Conservation (phyloP, 1,284 basidiomycete genomes). For the Pascua sp. region DNA sequence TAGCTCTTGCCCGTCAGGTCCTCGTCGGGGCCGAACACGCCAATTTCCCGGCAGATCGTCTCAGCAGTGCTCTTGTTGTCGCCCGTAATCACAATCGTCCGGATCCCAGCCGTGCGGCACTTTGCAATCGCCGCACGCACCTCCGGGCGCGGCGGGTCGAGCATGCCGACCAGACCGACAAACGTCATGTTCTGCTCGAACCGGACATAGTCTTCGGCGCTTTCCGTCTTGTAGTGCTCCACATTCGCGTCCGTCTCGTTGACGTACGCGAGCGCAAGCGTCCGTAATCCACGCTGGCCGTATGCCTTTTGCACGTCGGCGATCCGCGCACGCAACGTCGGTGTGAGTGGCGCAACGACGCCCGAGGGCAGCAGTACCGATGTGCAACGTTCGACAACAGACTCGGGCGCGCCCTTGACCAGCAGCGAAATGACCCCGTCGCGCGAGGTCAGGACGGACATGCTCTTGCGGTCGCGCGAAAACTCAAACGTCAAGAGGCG, state of each 20-base stretch:
- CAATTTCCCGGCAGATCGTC: slow-evolving; percentile 93
- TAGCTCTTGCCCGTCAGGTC: slow-evolving; percentile 87
- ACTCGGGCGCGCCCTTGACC: slow-evolving; percentile 95
- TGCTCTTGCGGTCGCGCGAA: slow-evolving; percentile 96
- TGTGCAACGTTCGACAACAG: slow-evolving; percentile 79
- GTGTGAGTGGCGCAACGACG: slow-evolving; percentile 57
- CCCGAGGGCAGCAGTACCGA: slow-evolving; percentile 67
- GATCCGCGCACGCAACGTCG: slow-evolving; percentile 61
- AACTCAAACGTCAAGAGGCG: slow-evolving; percentile 94
- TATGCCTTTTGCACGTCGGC: slow-evolving; percentile 65
- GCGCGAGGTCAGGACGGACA: slow-evolving; percentile 80
- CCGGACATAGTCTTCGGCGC: slow-evolving; percentile 72
- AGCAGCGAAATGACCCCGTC: slow-evolving; percentile 64
- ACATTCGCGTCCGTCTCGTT: slow-evolving; percentile 73
- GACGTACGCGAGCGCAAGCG: slow-evolving; percentile 84
- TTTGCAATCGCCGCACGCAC: slow-evolving; percentile 81
- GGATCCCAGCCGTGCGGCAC: slow-evolving; percentile 88
- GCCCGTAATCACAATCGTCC: slow-evolving; percentile 95
- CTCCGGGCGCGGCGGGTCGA: slow-evolving; percentile 95
- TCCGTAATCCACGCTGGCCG: slow-evolving; percentile 77
- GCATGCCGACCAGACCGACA: slow-evolving; percentile 94
- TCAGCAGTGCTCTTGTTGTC: slow-evolving; percentile 98
- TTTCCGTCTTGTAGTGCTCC: slow-evolving; percentile 73
- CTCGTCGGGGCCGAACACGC: slow-evolving; percentile 79
- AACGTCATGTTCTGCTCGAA: slow-evolving; percentile 91